These are phyloP conservation scores for Phytophthora citricola DNA, from an alignment of 352 stramenopile genomes.

Conservation along the genomic window DNA sequence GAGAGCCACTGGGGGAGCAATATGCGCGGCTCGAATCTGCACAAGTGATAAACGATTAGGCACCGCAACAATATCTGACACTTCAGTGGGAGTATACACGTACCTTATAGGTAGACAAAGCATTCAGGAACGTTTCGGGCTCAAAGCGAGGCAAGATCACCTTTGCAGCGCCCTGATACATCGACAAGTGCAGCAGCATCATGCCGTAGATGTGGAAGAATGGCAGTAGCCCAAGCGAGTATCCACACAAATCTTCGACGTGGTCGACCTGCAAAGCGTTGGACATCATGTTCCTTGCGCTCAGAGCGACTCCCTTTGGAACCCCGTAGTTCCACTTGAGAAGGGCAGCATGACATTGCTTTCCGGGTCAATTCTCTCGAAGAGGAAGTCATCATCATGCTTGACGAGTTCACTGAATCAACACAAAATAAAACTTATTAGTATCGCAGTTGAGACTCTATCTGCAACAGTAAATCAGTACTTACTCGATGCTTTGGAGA, in stretches of 20 bases:
- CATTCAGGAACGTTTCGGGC: constrained; percentile 84
- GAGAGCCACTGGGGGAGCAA: constrained; percentile 90
- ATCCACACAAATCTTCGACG: constrained; percentile 65
- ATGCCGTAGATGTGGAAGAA: constrained; percentile 97
- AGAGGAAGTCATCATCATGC: constrained; percentile 38
- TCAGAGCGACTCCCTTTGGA: constrained; percentile 85
- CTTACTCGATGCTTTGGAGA: constrained; percentile 65
- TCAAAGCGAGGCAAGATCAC: constrained; percentile 93
- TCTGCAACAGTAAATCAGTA: constrained; percentile 1
- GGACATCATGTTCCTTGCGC: constrained; percentile 87
- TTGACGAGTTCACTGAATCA: constrained; percentile 48
- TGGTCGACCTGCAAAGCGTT: constrained; percentile 89
- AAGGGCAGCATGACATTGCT: constrained; percentile 84
- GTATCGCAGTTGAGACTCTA: neutral
- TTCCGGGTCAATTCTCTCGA: constrained; percentile 63
- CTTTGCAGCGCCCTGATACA: constrained; percentile 81
- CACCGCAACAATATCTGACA: neutral
- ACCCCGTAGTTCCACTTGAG: constrained; percentile 93
- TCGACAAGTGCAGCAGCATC: constrained; percentile 80
- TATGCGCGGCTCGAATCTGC: constrained; percentile 50
- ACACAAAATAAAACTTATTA: constrained; percentile 24
- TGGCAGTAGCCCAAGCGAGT: constrained; percentile 80
- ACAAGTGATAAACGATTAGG: neutral
- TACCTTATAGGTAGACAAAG: constrained; percentile 76
- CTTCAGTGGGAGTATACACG: neutral